A percentile compares a stretch with the other conserved stretches of the same genome.
Evolutionary conservation across 2,329 filamentous ascomycete species (phyloP).

Genomic region (Myriosclerotinia duriaeana): DNA sequence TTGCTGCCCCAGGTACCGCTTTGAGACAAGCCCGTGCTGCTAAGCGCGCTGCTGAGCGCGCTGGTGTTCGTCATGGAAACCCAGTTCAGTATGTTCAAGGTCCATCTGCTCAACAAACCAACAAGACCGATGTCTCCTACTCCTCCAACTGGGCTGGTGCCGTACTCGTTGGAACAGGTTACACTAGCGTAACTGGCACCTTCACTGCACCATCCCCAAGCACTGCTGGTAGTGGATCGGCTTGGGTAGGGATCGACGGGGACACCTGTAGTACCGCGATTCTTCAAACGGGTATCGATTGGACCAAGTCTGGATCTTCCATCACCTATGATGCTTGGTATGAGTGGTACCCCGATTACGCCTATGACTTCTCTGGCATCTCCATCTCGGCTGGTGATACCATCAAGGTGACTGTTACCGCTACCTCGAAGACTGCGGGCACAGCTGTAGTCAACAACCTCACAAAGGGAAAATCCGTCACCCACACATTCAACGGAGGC

Average conservation of each 20-base stretch:
- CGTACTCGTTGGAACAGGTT: conserved; percentile 51
- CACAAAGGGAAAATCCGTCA: conserved; percentile 47
- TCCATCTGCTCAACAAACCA: conserved; percentile 38
- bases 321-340: conserved; percentile 58
- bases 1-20: conserved; percentile 48
- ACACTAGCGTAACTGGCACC: conserved; percentile 53
- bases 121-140: conserved; percentile 50
- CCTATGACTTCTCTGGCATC: conserved; percentile 52
- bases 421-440: conserved; percentile 44
- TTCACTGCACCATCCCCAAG: conserved; percentile 55
- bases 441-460: conserved; percentile 48
- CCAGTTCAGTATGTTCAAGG: conserved; percentile 41
- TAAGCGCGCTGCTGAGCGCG: conserved; percentile 31
- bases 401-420: conserved; percentile 45
- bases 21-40: conserved; percentile 42
- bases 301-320: conserved; percentile 47
- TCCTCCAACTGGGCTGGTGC: conserved; percentile 60
- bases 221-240: conserved; percentile 39
- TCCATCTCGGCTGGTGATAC: conserved; percentile 47
- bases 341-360: conserved; percentile 60
- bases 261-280: conserved; percentile 56
- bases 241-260: conserved; percentile 63
- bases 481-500: conserved; percentile 45
- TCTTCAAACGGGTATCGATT: conserved; percentile 58
- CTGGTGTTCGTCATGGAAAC: conserved; percentile 33